Evolutionary conservation across 2,329 filamentous ascomycete genomes (phyloP).

Genomic region (Ophiostoma pallidulum): DNA sequence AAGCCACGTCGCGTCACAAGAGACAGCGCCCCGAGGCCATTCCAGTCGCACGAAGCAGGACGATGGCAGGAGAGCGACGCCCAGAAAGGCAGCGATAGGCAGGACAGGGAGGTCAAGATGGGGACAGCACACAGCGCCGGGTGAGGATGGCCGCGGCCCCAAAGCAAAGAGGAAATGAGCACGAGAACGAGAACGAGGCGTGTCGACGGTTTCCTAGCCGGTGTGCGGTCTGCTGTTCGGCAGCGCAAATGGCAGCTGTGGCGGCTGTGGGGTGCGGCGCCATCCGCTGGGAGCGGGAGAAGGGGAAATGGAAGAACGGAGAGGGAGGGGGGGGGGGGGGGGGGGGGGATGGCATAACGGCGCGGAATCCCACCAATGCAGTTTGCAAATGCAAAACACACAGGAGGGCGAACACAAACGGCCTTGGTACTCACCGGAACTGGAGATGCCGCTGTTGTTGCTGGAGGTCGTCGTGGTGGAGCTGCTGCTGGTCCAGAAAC

Average conservation of each 20-base stretch:
- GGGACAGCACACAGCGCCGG: neutral
- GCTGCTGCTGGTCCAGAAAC: conserved; percentile 22
- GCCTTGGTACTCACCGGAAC: neutral
- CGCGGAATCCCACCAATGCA: no score
- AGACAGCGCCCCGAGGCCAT: neutral
- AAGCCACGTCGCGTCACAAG: neutral
- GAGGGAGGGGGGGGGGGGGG: neutral
- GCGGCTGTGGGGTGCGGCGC: conserved; percentile 2
- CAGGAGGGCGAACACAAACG: neutral
- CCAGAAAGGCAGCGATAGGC: conserved; percentile 1
- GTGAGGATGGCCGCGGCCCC: neutral
- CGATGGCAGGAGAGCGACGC: neutral
- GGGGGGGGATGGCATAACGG: neutral
- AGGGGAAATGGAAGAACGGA: neutral
- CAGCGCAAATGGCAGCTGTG: conserved; percentile 6
- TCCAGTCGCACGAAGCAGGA: neutral
- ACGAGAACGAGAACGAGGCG: neutral
- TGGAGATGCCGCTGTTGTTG: conserved; percentile 1
- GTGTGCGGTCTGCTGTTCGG: no score
- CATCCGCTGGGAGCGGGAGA: neutral
- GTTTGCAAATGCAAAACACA: no score
- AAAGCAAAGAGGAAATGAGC: conserved; percentile 11
- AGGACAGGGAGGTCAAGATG: neutral
- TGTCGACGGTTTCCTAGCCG: no score
- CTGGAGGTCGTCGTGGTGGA: conserved; percentile 13